Base-by-base conservation (phyloP, 768 basidiomycete genomes). In the Infundibulicybe gibba region DNA sequence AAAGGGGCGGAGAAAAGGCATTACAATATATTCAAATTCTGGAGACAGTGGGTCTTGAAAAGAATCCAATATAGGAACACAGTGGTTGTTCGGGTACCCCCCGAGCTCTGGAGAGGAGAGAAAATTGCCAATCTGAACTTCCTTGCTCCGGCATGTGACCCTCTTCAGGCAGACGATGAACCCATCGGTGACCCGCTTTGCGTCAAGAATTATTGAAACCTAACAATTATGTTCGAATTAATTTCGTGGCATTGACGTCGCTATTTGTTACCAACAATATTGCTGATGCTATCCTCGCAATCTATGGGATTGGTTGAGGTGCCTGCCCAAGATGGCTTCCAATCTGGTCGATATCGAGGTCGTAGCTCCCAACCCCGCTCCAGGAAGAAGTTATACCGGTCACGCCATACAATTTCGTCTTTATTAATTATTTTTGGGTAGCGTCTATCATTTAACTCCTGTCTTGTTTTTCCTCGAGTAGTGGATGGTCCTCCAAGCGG, bases 1-100 rank as follows among this genome's bases (percentile, higher is more conserved):
- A 43, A 66, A 70, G n/a, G 56, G 56, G 42, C 67, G 59, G 14
- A 74, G 59, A 1, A 68, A 44, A 0, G 72, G 74, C 64, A 70
- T 72, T 1, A 66, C 58, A 1, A 69, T 41, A 1, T 63, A 57
- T 9, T 32, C 30, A 1, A 53, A 44, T 9, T 59, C 37, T 1
- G 46, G 42, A 0, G 48, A 47, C 11, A 41, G 41, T 3, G 54
- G 54, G 32, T 63, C 38, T 13, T 33, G 6, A 0, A 68, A 12
- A 0, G 51, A 15, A 8, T 67, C 64, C 12, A 60, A 49, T 6
- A 59, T 48, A 13, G 48, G 50, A 20, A 49, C 45, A 15, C 40
- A 48, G 19, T 52, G 49, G 25, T 57, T 52, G 25, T 10, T 38
- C 12, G 43, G n/a, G 25, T 55, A 41, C 10, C 41, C 44, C 13